Evolutionary conservation across 2,329 filamentous ascomycete genomes (phyloP).

Genomic region (Penicillium sp.): DNA sequence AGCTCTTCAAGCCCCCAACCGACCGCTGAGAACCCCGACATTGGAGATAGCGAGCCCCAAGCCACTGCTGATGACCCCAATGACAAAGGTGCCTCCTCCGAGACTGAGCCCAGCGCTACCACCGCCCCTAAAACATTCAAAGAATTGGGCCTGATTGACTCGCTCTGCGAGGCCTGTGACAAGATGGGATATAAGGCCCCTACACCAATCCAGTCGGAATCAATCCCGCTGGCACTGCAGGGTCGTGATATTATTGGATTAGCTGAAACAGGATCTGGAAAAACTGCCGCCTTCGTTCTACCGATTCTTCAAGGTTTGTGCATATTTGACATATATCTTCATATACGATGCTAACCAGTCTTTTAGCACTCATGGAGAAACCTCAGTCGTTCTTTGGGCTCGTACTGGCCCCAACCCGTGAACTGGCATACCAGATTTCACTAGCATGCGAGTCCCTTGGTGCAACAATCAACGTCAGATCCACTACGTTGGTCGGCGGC

Average conservation of each 20-base stretch:
- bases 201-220: slow-evolving; percentile 82
- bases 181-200: slow-evolving; percentile 78
- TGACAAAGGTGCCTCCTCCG: slow-evolving; percentile 4
- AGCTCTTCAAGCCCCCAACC: slow-evolving; percentile 22
- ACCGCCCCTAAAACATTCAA: slow-evolving; percentile 47
- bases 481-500: slow-evolving; percentile 82
- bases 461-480: slow-evolving; percentile 80
- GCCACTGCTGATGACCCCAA: slow-evolving; percentile 8
- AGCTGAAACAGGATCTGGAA: slow-evolving; percentile 92
- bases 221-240: slow-evolving; percentile 76
- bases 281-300: slow-evolving; percentile 91
- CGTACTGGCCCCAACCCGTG: slow-evolving; percentile 86
- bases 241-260: slow-evolving; percentile 87
- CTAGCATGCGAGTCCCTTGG: slow-evolving; percentile 85
- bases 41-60: slow-evolving; percentile 5
- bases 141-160: slow-evolving; percentile 72
- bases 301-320: slow-evolving; percentile 64
- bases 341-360: not conserved
- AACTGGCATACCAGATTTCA: slow-evolving; percentile 87
- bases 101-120: slow-evolving; percentile 1
- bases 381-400: slow-evolving; percentile 84
- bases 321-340: not conserved
- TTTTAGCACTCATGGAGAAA: slow-evolving; percentile 71
- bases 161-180: slow-evolving; percentile 83
- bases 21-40: slow-evolving; percentile 6